Evolutionary conservation across 1,284 basidiomycete genomes (phyloP), one percentile per base, ranked within the genome.

Genomic region (Abortiporus biennis): DNA sequence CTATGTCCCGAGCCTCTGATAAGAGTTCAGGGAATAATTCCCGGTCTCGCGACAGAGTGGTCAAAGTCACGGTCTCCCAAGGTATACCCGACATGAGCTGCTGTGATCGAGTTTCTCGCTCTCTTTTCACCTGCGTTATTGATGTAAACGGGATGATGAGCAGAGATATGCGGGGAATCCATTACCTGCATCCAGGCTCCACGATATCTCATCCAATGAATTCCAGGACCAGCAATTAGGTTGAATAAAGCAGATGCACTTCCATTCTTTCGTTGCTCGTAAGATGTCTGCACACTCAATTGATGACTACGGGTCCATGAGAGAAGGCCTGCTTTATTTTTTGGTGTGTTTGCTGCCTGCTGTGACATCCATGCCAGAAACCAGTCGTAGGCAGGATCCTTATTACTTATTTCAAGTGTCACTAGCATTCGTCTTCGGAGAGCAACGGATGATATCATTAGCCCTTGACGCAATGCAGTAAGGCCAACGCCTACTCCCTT

Each of bases 61-160:
- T 99, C 30, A 99, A 72, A 22, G 88, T 96, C 32, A 99, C 81
- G 0, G 95, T 99, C 64, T 99, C 96, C 93, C 95, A 99, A 39
- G 96, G 96, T 4, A 82, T 80, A 2, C 94, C 94, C 1, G 90
- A 88, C 65, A 88, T 86, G 22, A 95, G 71, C 57, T 95, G 88
- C 72, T 95, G 88, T 43, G 95, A 83, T 54, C 92, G 89, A 9
- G 84, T 89, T 63, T 98, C 93, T 38, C 96, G 80, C 65, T 97
- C 93, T 19, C 94, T 78, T 67, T 89, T 90, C 48, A 94, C 84
- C 91, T 93, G 57, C n/a, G 17, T 3, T 23, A 22, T 5, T 11
- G 12, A 19, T 11, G 16, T 24, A 19, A 31, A n/a, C 5, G 27
- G 20, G 23, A 20, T 20, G 15, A 21, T 16, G 6, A 42, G 42